phyloP scores from a whole-genome alignment of 2,329 filamentous ascomycete genomes.

The Xylariaceae sp. region DNA sequence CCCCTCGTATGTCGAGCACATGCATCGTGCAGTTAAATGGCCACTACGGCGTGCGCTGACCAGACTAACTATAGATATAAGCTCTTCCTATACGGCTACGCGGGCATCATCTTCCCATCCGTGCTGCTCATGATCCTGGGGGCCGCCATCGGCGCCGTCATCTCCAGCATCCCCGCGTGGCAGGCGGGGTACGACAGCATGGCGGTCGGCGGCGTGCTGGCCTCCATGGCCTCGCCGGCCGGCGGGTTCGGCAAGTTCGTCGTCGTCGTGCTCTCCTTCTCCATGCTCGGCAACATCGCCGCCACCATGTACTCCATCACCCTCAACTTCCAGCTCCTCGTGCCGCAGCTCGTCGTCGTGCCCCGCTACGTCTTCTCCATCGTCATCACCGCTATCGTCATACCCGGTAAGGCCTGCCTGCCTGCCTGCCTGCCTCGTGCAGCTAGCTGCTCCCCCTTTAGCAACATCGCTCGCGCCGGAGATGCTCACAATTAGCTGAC shows the following conservation, averaged over 20 bases:
- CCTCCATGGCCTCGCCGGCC: conserved; percentile 49
- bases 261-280: conserved; percentile 49
- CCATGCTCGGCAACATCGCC: conserved; percentile 51
- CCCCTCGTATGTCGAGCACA: conserved; percentile 32
- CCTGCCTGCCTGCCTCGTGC: too few species aligned
- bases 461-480: too few species aligned
- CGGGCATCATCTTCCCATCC: conserved; percentile 29
- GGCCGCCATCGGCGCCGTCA: conserved; percentile 55
- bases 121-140: conserved; percentile 53
- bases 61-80: conserved; percentile 16
- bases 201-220: conserved; percentile 50
- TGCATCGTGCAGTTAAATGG: not conserved
- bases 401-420: too few species aligned
- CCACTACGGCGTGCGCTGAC: conserved; percentile 5
- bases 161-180: conserved; percentile 47
- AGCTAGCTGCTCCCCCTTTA: too few species aligned
- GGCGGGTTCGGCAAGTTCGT: conserved; percentile 57
- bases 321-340: conserved; percentile 56
- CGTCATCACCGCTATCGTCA: conserved; percentile 50
- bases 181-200: conserved; percentile 43
- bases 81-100: conserved; percentile 49
- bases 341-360: conserved; percentile 47
- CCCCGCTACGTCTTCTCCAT: conserved; percentile 52
- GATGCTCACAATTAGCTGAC: too few species aligned
- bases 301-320: conserved; percentile 56